phyloP scores from a whole-genome alignment of 495 filamentous ascomycete genomes.

The Neohortaea acidophila region DNA sequence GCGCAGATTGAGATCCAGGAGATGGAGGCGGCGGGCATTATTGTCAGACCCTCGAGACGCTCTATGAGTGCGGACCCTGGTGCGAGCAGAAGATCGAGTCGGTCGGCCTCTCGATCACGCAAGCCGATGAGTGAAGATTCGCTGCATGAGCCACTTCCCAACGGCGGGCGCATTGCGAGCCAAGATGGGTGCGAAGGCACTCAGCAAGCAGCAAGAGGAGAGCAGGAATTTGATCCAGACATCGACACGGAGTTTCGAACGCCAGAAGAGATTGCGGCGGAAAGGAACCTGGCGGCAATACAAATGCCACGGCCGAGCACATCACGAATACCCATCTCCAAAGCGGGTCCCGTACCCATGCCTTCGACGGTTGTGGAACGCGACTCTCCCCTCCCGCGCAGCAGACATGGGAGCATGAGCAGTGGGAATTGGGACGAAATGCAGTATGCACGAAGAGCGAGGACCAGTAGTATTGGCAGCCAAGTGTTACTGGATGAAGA shows the following conservation, averaged over 20 bases:
- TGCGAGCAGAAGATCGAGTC: slow-evolving; percentile 28
- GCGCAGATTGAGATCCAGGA: slow-evolving; percentile 87
- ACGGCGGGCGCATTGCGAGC: not conserved
- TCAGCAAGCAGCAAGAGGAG: slow-evolving; percentile 5
- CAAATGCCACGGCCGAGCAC: slow-evolving; percentile 27
- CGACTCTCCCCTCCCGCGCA: slow-evolving; percentile 51
- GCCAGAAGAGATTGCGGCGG: slow-evolving; percentile 65
- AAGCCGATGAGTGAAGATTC: slow-evolving; percentile 32
- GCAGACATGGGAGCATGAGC: slow-evolving; percentile 36
- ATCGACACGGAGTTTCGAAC: slow-evolving; percentile 56
- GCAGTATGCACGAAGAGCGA: slow-evolving; percentile 47
- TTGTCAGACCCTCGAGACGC: slow-evolving; percentile 41
- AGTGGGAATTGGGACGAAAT: slow-evolving; percentile 40
- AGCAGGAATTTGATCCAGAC: slow-evolving; percentile 17
- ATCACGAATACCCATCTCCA: slow-evolving; percentile 75
- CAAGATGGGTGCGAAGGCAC: slow-evolving; percentile 4
- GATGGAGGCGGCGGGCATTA: slow-evolving; percentile 77
- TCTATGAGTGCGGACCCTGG: slow-evolving; percentile 21
- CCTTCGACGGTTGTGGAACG: slow-evolving; percentile 54
- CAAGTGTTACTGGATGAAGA: slow-evolving; percentile 39
- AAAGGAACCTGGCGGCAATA: slow-evolving; percentile 26
- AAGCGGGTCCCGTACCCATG: slow-evolving; percentile 60
- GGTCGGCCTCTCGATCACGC: slow-evolving; percentile 34
- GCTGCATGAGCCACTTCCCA: not conserved
- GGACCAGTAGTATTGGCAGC: slow-evolving; percentile 54